phyloP scores from a whole-genome alignment of 139 green algal genomes.

The Chlorokybus atmophyticus region DNA sequence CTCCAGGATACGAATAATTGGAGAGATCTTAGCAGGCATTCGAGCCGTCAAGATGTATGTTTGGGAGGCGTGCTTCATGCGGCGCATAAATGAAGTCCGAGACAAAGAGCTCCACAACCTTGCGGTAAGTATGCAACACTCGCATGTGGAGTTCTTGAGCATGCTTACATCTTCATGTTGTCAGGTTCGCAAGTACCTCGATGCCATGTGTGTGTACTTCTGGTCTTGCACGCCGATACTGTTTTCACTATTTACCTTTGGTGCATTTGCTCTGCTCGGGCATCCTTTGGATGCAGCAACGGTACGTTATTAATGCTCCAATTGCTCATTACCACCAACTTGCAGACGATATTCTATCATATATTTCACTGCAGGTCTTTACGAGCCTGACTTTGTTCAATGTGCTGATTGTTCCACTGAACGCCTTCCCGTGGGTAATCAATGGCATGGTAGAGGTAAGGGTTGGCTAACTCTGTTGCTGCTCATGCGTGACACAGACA shows the following conservation, averaged over 20 bases:
- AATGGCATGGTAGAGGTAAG: conserved; percentile 38
- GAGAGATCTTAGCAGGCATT: conserved; percentile 62
- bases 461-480: not conserved
- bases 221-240: conserved; percentile 59
- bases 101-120: conserved; percentile 13
- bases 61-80: conserved; percentile 26
- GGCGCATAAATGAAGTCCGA: not conserved
- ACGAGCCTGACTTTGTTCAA: conserved; percentile 74
- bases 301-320: conserved; percentile 5
- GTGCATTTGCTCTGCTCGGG: conserved; percentile 42
- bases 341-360: too few species aligned
- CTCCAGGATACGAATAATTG: conserved; percentile 35
- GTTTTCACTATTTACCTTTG: conserved; percentile 50
- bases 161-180: not conserved
- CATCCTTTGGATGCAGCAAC: conserved; percentile 36
- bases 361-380: conserved; percentile 42
- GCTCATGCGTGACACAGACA: not conserved
- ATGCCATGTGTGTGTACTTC: conserved; percentile 80
- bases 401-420: conserved; percentile 68
- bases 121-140: conserved; percentile 3
- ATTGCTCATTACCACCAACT: too few species aligned
- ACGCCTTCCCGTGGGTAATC: conserved; percentile 74
- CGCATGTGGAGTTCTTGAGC: not conserved
- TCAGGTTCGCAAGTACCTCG: conserved; percentile 65
- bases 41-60: conserved; percentile 38